Evolutionary conservation across 768 basidiomycete species (phyloP), one percentile per base, ranked within the genome.

Genomic region (Gymnopilus junonius): DNA sequence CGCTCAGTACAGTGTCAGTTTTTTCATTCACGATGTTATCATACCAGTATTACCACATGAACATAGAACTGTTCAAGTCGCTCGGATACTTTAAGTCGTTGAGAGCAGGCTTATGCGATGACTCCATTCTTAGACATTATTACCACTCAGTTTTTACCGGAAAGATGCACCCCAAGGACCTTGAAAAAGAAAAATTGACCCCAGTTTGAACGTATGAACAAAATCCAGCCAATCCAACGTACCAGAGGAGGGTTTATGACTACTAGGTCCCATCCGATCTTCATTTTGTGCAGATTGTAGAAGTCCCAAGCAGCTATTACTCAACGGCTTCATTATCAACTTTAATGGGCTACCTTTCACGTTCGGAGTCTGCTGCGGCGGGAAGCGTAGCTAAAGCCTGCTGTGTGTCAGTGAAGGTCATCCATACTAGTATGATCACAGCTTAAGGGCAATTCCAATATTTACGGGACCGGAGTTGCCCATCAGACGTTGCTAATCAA

Each of bases 211-310:
- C 25, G 14, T 17, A 29, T 31, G 17, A 10, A 59, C 2, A 21
- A 37, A 29, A 42, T 42, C 35, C n/a, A 17, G 39, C 34, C 35
- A 55, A 15, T 11, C 5, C 4, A 2, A 17, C 64, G 50, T 20
- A 68, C 67, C 8, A 56, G n/a, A 17, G 87, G 85, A 42, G 87
- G 87, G 65, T 84, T 83, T 46, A 88, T 63, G 6, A 80, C 80
- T 1, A 79, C 76, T 31, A 89, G 68, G 61, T 87, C 87, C 82
- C 83, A 87, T 4, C 70, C 59, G n/a, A 85, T 69, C 31, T 75
- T 70, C 12, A 50, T 54, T 60, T 83, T 81, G 64, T 85, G 76
- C 53, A 80, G 63, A 27, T 82, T 71, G 46, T 80, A 69, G 65
- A 81, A 79, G 0, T 75, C 71, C 80, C 77, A 81, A 27, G 78